Evolutionary conservation across 805 yeast species (phyloP).

Genomic region (Metschnikowia drakensbergensis): DNA sequence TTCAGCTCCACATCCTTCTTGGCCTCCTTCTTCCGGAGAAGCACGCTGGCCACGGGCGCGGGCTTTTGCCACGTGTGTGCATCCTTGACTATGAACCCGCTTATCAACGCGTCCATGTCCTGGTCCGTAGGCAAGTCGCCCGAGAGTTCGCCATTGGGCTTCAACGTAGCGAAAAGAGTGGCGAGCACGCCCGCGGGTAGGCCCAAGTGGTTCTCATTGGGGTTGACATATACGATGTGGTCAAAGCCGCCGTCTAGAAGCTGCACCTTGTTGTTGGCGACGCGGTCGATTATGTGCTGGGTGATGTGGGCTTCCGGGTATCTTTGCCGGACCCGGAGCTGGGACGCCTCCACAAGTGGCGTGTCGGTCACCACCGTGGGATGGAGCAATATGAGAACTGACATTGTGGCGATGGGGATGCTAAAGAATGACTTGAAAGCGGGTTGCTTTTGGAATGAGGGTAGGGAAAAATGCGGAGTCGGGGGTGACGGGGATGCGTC

Average conservation of each 20-base stretch:
- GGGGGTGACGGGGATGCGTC: no score
- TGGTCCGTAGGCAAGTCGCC: slow-evolving; percentile 54
- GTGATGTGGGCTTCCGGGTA: slow-evolving; percentile 29
- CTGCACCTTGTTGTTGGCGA: slow-evolving; percentile 45
- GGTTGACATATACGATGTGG: slow-evolving; percentile 53
- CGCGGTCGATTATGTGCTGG: slow-evolving; percentile 57
- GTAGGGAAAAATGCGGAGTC: no score
- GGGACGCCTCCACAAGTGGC: slow-evolving; percentile 38
- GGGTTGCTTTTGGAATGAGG: no score
- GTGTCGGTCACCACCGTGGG: slow-evolving; percentile 65
- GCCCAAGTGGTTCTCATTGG: slow-evolving; percentile 42
- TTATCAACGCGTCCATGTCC: slow-evolving; percentile 58
- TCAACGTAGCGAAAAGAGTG: slow-evolving; percentile 38
- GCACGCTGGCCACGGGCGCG: slow-evolving; percentile 27
- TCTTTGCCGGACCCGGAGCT: slow-evolving; percentile 26
- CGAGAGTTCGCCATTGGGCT: slow-evolving; percentile 42
- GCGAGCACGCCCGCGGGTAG: slow-evolving; percentile 45
- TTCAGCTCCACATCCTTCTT: neutral
- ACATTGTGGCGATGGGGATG: slow-evolving; percentile 7
- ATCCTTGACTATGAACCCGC: slow-evolving; percentile 53
- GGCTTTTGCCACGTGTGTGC: slow-evolving; percentile 55
- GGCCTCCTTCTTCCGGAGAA: slow-evolving; percentile 23
- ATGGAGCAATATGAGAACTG: slow-evolving; percentile 51
- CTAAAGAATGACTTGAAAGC: no score
- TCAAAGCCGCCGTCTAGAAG: slow-evolving; percentile 38